phyloP scores from a whole-genome alignment of 768 basidiomycete species.

The Auriculariales sp. region DNA sequence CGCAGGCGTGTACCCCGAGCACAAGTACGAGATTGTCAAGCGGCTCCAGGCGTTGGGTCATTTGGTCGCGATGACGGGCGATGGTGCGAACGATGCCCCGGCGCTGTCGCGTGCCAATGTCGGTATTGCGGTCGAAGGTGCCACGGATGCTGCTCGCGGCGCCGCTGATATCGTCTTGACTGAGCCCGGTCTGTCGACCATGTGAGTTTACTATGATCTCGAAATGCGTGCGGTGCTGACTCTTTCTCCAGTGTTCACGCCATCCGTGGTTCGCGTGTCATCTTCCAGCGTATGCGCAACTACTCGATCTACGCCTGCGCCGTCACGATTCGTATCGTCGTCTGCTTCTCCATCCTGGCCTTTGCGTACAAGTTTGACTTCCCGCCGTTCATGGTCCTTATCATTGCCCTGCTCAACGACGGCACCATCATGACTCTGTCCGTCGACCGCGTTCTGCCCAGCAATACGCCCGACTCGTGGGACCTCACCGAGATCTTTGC shows the following conservation, averaged over 20 bases:
- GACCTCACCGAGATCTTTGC: conserved; percentile 92
- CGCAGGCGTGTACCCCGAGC: conserved; percentile 98
- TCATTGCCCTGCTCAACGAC: conserved; percentile 93
- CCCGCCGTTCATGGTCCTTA: conserved; percentile 99
- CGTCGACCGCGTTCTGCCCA: conserved; percentile 90
- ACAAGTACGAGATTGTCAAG: conserved; percentile 99
- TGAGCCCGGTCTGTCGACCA: conserved; percentile 96
- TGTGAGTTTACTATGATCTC: conserved; percentile 17
- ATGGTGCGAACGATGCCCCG: conserved; percentile 97
- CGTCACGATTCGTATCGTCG: conserved; percentile 97
- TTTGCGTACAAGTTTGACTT: conserved; percentile 97
- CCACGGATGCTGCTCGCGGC: conserved; percentile 95
- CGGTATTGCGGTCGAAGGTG: conserved; percentile 98
- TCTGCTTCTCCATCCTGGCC: conserved; percentile 89
- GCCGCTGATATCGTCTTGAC: conserved; percentile 97
- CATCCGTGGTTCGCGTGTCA: conserved; percentile 94
- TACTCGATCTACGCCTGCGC: conserved; percentile 95
- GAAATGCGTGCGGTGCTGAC: neutral
- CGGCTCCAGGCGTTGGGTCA: conserved; percentile 93
- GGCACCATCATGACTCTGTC: conserved; percentile 99
- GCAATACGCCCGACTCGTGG: conserved; percentile 88
- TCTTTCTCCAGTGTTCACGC: conserved; percentile 52
- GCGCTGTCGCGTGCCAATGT: conserved; percentile 97
- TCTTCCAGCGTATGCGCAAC: conserved; percentile 99
- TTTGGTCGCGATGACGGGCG: conserved; percentile 97